Conservation (phyloP, 169 alveolate genomes). For the Eimeria necatrix region DNA sequence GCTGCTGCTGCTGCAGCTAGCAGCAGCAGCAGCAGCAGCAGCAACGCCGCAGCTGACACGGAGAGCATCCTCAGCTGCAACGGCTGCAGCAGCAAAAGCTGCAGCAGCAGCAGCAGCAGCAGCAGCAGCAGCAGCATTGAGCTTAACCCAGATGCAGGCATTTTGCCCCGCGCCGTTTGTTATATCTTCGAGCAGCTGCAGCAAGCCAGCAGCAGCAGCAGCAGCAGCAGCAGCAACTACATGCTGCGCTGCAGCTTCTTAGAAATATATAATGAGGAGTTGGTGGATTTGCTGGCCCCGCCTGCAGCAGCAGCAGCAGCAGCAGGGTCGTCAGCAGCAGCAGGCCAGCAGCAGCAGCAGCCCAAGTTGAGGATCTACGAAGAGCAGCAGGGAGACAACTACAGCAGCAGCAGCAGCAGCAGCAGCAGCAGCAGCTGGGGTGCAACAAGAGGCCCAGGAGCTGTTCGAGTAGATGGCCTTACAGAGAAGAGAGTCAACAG, state of each 20-base stretch:
- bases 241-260: conserved; percentile 90
- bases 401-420: conserved; percentile 26
- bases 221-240: conserved; percentile 86
- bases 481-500: conserved; percentile 62
- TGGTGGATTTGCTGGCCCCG: conserved; percentile 62
- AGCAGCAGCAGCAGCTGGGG: conserved; percentile 12
- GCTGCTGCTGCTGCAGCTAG: background rate
- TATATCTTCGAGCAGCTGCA: conserved; percentile 86
- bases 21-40: background rate
- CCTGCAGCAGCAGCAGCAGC: conserved; percentile 4
- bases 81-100: background rate
- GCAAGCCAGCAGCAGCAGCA: conserved; percentile 25
- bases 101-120: background rate
- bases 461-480: conserved; percentile 53
- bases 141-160: conserved; percentile 9
- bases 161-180: conserved; percentile 36
- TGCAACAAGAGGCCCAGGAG: conserved; percentile 44
- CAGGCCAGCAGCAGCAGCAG: conserved; percentile 4
- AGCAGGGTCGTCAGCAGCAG: background rate
- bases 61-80: background rate
- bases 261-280: conserved; percentile 91
- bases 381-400: background rate
- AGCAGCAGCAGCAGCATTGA: conserved; percentile 23
- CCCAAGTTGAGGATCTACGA: conserved; percentile 25
- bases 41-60: background rate